phyloP scores from a whole-genome alignment of 1,139 yeast genomes.

The Magnusiomyces tetraspermus region DNA sequence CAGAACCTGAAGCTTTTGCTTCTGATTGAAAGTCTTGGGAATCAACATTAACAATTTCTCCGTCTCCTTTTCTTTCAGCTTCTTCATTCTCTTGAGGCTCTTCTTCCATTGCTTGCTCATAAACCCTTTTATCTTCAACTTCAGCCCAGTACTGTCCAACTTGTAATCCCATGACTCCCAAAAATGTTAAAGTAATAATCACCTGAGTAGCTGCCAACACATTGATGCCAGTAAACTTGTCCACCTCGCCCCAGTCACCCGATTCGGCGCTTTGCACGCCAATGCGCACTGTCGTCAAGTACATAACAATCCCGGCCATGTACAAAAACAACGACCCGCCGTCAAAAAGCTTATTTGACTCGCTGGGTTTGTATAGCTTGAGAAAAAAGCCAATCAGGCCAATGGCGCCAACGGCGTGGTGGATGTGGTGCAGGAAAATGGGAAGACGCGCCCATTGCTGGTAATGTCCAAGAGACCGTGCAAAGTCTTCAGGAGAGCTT shows the following conservation, averaged over 20 bases:
- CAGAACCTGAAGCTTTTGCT: not conserved
- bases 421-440: slow-evolving; percentile 44
- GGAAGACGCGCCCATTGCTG: slow-evolving; percentile 62
- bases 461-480: slow-evolving; percentile 61
- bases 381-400: slow-evolving; percentile 68
- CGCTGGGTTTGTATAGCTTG: slow-evolving; percentile 77
- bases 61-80: too few relatives aligned
- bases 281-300: slow-evolving; percentile 74
- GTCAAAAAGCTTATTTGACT: slow-evolving; percentile 77
- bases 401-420: slow-evolving; percentile 49
- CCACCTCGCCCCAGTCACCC: slow-evolving; percentile 92
- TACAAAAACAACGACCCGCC: slow-evolving; percentile 71
- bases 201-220: slow-evolving; percentile 87
- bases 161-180: slow-evolving; percentile 76
- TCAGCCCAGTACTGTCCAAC: slow-evolving; percentile 85
- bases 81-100: slow-evolving; percentile 21
- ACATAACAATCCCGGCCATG: slow-evolving; percentile 64
- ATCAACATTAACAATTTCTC: too few relatives aligned
- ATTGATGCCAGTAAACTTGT: slow-evolving; percentile 72
- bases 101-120: slow-evolving; percentile 25
- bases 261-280: slow-evolving; percentile 63
- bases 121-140: slow-evolving; percentile 49
- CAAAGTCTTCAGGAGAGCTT: slow-evolving; percentile 48
- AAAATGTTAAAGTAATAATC: slow-evolving; percentile 58
- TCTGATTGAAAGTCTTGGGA: not conserved